Evolutionary conservation across 345 rosid genomes (phyloP).

Genomic region (Hibiscus syriacus): DNA sequence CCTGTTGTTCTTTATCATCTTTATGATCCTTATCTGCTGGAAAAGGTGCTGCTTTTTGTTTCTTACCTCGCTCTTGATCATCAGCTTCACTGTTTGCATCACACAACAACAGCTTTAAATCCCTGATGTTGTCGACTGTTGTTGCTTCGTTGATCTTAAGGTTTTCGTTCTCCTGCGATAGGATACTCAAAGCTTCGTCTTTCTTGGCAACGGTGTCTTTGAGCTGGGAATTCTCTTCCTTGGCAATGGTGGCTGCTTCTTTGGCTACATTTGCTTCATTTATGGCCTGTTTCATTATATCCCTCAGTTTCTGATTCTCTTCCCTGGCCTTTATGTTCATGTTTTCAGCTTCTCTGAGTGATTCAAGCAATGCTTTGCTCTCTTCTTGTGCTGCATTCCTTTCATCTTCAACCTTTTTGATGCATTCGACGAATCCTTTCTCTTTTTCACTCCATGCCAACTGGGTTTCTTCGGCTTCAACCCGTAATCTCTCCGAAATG

Average conservation of each 20-base stretch:
- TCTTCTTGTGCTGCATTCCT: constrained; percentile 42
- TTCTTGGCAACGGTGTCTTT: constrained; percentile 37
- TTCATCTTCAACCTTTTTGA: constrained; percentile 70
- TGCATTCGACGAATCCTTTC: constrained; percentile 54
- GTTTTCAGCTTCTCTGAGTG: constrained; percentile 36
- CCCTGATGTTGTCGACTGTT: constrained; percentile 48
- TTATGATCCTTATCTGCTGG: constrained; percentile 5
- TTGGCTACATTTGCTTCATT: constrained; percentile 83
- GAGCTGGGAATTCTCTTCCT: constrained; percentile 1
- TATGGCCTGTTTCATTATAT: constrained; percentile 78
- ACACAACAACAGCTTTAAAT: constrained; percentile 42
- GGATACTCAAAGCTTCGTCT: constrained; percentile 52
- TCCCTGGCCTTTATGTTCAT: constrained; percentile 35
- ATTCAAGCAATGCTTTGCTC: constrained; percentile 36
- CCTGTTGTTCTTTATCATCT: constrained; percentile 14
- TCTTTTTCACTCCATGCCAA: constrained; percentile 82
- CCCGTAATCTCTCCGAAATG: constrained; percentile 50
- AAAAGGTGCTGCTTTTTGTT: constrained; percentile 16
- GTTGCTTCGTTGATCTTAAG: constrained; percentile 52
- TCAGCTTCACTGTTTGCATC: constrained; percentile 22
- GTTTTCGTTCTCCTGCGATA: constrained; percentile 53
- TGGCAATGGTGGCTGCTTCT: constrained; percentile 24
- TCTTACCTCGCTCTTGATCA: constrained; percentile 7
- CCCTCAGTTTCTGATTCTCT: constrained; percentile 60
- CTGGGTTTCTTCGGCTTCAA: constrained; percentile 74